Percentiles rank a stretch among this genome's conserved stretches.
phyloP scores from a whole-genome alignment of 2,329 filamentous ascomycete genomes.

The Penicillium corylophilum region DNA sequence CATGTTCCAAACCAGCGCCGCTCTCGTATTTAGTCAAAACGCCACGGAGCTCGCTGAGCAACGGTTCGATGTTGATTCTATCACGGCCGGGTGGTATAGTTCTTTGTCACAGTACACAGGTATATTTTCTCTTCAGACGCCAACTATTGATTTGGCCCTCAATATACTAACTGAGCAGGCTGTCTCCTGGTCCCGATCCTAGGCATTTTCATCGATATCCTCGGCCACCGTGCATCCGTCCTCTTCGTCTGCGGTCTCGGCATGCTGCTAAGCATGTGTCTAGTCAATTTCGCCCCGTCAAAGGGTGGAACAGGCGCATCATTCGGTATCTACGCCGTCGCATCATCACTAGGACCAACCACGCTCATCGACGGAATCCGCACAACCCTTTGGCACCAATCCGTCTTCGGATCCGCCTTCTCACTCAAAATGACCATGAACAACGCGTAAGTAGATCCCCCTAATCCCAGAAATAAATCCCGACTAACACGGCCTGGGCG shows the following conservation, averaged over 20 bases:
- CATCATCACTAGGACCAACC: constrained; percentile 56
- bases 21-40: constrained; percentile 56
- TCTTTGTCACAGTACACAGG: constrained; percentile 56
- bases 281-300: constrained; percentile 54
- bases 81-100: constrained; percentile 62
- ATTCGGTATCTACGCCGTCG: constrained; percentile 61
- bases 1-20: constrained; percentile 59
- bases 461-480: constrained; percentile 53
- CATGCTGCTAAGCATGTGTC: constrained; percentile 54
- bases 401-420: constrained; percentile 57
- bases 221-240: constrained; percentile 53
- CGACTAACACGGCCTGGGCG: not conserved
- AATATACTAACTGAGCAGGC: constrained; percentile 11
- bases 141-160: not conserved
- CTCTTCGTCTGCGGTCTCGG: constrained; percentile 48
- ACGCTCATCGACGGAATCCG: constrained; percentile 62
- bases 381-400: constrained; percentile 60
- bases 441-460: not conserved
- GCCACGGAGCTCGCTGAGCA: constrained; percentile 62
- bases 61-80: constrained; percentile 55
- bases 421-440: not conserved
- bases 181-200: constrained; percentile 61
- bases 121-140: constrained; percentile 4
- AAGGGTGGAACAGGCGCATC: constrained; percentile 56
- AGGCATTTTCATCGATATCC: constrained; percentile 57